A percentile compares a stretch with the other conserved stretches of the same genome.
Conservation (phyloP, 2,329 filamentous ascomycete genomes). For the Hortaea werneckii region DNA sequence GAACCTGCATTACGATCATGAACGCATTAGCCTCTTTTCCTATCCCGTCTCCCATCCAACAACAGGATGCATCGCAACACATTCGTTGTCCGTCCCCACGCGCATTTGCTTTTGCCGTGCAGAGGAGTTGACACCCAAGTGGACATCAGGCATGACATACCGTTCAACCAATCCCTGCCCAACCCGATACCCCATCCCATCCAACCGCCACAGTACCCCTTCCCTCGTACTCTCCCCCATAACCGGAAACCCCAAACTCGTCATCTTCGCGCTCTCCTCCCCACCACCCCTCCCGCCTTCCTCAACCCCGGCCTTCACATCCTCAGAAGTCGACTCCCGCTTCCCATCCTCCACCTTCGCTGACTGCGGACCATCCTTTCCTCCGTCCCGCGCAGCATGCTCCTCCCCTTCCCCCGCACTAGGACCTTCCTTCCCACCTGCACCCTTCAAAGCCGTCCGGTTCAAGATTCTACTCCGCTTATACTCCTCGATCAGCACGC, state of each 20-base stretch:
- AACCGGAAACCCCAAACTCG: slow-evolving; percentile 10
- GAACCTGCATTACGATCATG: slow-evolving; percentile 48
- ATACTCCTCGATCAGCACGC: slow-evolving; percentile 28
- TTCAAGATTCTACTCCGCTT: slow-evolving; percentile 19
- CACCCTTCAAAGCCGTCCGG: slow-evolving; percentile 13
- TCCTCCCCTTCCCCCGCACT: slow-evolving; percentile 11
- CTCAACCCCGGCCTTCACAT: neutral
- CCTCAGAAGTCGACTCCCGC: slow-evolving; percentile 2
- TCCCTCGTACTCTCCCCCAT: slow-evolving; percentile 71
- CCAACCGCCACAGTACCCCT: slow-evolving; percentile 73
- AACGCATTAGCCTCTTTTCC: neutral
- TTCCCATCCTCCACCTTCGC: slow-evolving; percentile 1
- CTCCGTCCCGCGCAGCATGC: slow-evolving; percentile 6
- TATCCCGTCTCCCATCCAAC: neutral
- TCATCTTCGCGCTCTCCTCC: slow-evolving; percentile 6
- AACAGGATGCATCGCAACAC: neutral
- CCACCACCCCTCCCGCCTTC: slow-evolving; percentile 6
- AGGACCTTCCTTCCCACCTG: slow-evolving; percentile 2
- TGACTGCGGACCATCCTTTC: slow-evolving; percentile 7
- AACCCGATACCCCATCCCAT: slow-evolving; percentile 79
- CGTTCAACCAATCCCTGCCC: slow-evolving; percentile 86
- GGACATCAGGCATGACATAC: slow-evolving; percentile 37
- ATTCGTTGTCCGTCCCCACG: too few species aligned
- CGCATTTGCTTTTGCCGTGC: too few species aligned
- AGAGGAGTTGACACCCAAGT: too few species aligned